A percentile compares a stretch with the other conserved stretches of the same genome.
phyloP scores from a whole-genome alignment of 1,284 basidiomycete genomes.

The Gymnopus androsaceus region DNA sequence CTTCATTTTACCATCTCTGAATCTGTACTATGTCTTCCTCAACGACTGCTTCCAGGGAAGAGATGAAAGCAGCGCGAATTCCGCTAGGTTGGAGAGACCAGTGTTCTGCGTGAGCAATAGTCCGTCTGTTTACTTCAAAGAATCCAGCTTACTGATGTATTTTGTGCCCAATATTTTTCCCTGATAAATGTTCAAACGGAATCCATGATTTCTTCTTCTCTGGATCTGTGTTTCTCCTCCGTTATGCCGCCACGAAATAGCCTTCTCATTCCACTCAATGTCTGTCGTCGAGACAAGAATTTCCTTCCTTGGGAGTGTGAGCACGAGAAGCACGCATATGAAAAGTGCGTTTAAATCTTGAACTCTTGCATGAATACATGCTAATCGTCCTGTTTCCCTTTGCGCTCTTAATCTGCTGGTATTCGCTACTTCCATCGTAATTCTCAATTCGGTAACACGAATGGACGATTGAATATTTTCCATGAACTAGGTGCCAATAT shows the following conservation, averaged over 20 bases:
- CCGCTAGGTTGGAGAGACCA: constrained; percentile 88
- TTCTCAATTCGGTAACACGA: not conserved
- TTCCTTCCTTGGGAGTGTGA: constrained; percentile 86
- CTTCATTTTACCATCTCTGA: too few relatives aligned
- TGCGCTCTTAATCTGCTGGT: not conserved
- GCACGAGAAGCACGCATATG: constrained; percentile 75
- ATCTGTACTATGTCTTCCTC: constrained; percentile 34
- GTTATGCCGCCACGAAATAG: constrained; percentile 39
- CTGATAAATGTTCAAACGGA: not conserved
- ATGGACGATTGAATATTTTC: not conserved
- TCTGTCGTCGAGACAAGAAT: constrained; percentile 70
- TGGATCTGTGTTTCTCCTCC: not conserved
- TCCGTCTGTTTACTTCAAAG: not conserved
- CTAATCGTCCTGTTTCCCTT: not conserved
- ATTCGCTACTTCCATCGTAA: not conserved
- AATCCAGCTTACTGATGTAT: not conserved
- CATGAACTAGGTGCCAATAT: constrained; percentile 73
- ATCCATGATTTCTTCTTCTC: not conserved
- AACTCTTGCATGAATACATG: not conserved
- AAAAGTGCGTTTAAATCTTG: constrained; percentile 69
- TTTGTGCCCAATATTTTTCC: not conserved
- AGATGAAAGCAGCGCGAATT: constrained; percentile 76
- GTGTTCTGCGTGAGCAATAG: constrained; percentile 84
- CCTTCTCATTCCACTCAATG: constrained; percentile 83
- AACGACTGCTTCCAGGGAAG: constrained; percentile 80